Percentiles rank a stretch among this genome's conserved stretches.
phyloP scores from a whole-genome alignment of 768 basidiomycete genomes.

The Lenzites betulinus region DNA sequence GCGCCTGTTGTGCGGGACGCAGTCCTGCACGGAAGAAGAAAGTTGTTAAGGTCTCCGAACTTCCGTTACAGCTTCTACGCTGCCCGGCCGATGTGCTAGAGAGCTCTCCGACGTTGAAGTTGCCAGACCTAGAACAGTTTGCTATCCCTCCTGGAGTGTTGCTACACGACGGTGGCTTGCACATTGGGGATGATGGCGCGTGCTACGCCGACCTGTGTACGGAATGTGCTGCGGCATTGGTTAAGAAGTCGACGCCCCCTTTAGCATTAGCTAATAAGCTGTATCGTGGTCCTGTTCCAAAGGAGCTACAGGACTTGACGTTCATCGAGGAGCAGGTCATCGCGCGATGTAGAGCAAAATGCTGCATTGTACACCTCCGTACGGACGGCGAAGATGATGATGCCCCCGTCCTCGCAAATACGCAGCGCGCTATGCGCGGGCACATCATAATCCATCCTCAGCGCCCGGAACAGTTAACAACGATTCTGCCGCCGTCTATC shows the following conservation, averaged over 20 bases:
- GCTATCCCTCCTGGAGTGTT: too few relatives aligned
- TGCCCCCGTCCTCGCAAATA: not conserved
- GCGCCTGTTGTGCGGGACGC: too few relatives aligned
- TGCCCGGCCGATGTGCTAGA: too few relatives aligned
- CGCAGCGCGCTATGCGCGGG: constrained; percentile 39
- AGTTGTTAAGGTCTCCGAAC: too few relatives aligned
- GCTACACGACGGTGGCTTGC: too few relatives aligned
- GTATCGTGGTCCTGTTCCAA: not conserved
- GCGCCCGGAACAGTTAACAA: constrained; percentile 29
- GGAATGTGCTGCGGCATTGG: not conserved
- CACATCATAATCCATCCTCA: constrained; percentile 47
- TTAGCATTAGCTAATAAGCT: not conserved
- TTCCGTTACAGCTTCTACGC: too few relatives aligned
- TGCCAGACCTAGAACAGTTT: too few relatives aligned
- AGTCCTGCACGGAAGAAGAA: too few relatives aligned
- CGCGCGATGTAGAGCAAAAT: not conserved
- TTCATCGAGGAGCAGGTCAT: not conserved
- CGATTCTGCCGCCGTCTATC: constrained; percentile 38
- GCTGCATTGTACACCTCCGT: not conserved
- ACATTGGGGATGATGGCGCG: not conserved
- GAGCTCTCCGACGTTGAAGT: too few relatives aligned
- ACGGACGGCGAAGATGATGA: not conserved
- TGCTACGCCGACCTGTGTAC: not conserved
- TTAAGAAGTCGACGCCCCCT: not conserved
- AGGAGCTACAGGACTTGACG: not conserved